Evolutionary conservation across 2,329 filamentous ascomycete genomes (phyloP), one percentile per base, ranked within the genome.

Genomic region (Dactylonectria estremocensis): DNA sequence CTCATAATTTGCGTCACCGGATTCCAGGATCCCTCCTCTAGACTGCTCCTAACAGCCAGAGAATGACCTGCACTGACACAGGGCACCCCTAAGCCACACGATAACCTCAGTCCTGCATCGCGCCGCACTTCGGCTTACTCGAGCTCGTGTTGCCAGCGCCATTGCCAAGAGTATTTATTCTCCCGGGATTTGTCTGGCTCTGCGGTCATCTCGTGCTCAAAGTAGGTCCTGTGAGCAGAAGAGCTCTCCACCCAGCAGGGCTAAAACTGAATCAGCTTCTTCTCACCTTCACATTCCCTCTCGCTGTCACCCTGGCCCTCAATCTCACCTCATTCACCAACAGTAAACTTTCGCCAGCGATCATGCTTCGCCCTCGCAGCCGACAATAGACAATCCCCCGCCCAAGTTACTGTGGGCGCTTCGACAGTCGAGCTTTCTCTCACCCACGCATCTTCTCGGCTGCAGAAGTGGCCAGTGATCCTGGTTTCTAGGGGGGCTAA

Each of bases 301-400:
- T 52, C 52, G 35, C 35, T 58, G 37, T 37, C 31, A 24, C 43
- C 28, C 28, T 46, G n/a, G 22, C 24, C 14, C 18, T 60, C 18
- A 48, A n/a, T 46, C 43, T 45, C 24, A 16, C n/a, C 31, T 22
- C 50, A 37, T 13, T 37, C 43, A 49, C 16, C 55, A 33, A 48
- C 24, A 31, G 37, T 28, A 53, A 37, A 35, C n/a, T 33, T 53
- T 22, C 28, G 33, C 56, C 33, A 68, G 69, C 69, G 60, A 74
- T 52, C 72, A 77, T 77, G 76, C 61, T 77, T 70, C 22, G 35
- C 48, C 48, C 60, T 57, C 57, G 49, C 52, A 66, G 63, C 61
- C 37, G 56, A 58, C 62, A 57, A 69, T 74, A 77, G 67, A 67
- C 45, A 52, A 43, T 49, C 54, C 65, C 61, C 48, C 59, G 61